These are phyloP conservation scores for Pyricularia sp. DNA, from an alignment of 2,329 filamentous ascomycete genomes.

Conservation along the genomic window DNA sequence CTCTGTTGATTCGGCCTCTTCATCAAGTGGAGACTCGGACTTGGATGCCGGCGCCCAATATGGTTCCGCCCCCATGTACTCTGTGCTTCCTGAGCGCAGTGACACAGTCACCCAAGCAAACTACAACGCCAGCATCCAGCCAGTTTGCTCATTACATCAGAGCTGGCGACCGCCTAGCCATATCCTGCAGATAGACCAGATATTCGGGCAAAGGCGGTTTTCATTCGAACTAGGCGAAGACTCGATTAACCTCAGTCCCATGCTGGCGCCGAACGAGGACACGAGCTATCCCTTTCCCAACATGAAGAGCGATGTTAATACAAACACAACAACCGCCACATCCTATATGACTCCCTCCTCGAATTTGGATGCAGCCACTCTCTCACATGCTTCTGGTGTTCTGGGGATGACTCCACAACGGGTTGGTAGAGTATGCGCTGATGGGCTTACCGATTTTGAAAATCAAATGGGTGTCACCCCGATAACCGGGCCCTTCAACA, in stretches of 20 bases:
- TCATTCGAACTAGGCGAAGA: slow-evolving; percentile 6
- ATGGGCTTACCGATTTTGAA: not conserved
- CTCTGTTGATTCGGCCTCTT: not conserved
- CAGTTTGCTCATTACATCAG: not conserved
- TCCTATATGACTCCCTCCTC: not conserved
- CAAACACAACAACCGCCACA: not conserved
- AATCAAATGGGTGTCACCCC: not conserved
- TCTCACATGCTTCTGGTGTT: not conserved
- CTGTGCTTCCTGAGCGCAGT: not conserved
- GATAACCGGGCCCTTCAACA: not conserved
- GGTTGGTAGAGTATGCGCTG: not conserved
- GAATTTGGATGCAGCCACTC: not conserved
- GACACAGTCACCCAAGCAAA: not conserved
- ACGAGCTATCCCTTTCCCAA: not conserved
- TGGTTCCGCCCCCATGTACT: not conserved
- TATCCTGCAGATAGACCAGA: not conserved
- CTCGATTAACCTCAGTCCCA: not conserved
- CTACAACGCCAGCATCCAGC: not conserved
- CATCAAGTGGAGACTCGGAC: not conserved
- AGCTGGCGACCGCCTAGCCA: not conserved
- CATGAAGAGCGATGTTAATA: not conserved
- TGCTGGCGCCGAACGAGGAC: not conserved
- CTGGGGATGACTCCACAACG: not conserved
- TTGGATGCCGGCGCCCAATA: not conserved
- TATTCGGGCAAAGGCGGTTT: not conserved